phyloP scores from a whole-genome alignment of 305 asterid species.

The Fraxinus xanthoxyloides region DNA sequence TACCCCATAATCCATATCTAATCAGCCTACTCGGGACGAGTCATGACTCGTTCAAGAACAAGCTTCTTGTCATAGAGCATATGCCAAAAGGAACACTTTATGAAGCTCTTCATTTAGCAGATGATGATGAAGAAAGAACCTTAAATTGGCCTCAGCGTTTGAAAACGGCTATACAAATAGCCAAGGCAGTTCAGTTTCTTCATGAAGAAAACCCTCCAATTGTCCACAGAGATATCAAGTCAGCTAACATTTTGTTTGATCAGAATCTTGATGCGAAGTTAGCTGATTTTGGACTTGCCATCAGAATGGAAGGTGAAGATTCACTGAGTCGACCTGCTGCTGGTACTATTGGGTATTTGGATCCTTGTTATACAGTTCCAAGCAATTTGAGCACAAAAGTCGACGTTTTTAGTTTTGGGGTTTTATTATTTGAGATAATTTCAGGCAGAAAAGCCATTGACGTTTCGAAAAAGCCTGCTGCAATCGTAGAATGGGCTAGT shows the following conservation, averaged over 20 bases:
- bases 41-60: constrained; percentile 25
- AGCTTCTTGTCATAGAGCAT: constrained; percentile 46
- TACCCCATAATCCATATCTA: constrained; percentile 29
- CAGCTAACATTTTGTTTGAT: constrained; percentile 59
- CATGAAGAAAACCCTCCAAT: constrained; percentile 45
- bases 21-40: constrained; percentile 45
- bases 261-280: constrained; percentile 43
- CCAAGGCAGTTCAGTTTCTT: constrained; percentile 40
- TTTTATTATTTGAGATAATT: constrained; percentile 54
- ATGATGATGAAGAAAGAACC: background rate
- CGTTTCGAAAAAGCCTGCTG: constrained; percentile 45
- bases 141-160: constrained; percentile 50
- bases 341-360: constrained; percentile 72
- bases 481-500: constrained; percentile 65
- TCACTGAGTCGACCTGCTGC: constrained; percentile 44
- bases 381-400: constrained; percentile 50
- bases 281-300: constrained; percentile 67
- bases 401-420: constrained; percentile 78
- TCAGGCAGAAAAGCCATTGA: constrained; percentile 57
- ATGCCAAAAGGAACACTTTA: constrained; percentile 71
- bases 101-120: constrained; percentile 42
- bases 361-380: constrained; percentile 64
- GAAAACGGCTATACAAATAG: constrained; percentile 45
- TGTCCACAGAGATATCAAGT: constrained; percentile 67
- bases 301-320: constrained; percentile 11